These are phyloP conservation scores for baker's yeast (Saccharomyces cerevisiae) DNA, from an alignment of 805 yeast genomes.

Conservation along the genomic window DNA sequence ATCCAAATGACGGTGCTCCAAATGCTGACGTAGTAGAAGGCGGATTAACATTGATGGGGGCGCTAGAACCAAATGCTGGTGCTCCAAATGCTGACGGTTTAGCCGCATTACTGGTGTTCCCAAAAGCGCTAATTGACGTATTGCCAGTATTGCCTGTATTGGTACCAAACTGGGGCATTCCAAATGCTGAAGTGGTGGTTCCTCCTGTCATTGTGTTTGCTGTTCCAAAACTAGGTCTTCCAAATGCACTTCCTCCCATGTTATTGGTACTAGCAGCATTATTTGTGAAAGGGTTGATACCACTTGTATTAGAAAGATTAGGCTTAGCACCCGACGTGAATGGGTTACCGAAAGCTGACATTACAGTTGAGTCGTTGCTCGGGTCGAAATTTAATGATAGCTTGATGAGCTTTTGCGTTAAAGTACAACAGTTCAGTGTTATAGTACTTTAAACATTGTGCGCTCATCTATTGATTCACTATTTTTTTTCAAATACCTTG, in stretches of 20 bases:
- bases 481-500: constrained; percentile 46
- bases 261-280: background rate
- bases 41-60: constrained; percentile 1
- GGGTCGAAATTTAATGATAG: constrained; percentile 27
- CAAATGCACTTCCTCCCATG: constrained; percentile 12
- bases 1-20: constrained; percentile 18
- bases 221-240: constrained; percentile 6
- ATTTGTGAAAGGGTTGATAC: constrained; percentile 7
- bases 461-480: constrained; percentile 29
- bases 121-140: constrained; percentile 1
- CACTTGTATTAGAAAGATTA: constrained; percentile 6
- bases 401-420: constrained; percentile 28
- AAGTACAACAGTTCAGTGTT: too few species aligned
- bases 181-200: constrained; percentile 4
- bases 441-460: constrained; percentile 11
- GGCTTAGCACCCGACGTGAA: background rate
- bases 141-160: background rate
- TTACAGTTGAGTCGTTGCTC: background rate
- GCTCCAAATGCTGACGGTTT: constrained; percentile 12
- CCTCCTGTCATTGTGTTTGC: background rate
- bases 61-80: constrained; percentile 17
- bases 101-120: background rate
- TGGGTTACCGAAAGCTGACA: background rate
- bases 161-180: constrained; percentile 2
- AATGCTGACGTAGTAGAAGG: constrained; percentile 10